Percentiles rank a stretch among this genome's conserved stretches.
These are phyloP conservation scores for Daucus carota DNA, from an alignment of 129 eudicot species.

Conservation along the genomic window DNA sequence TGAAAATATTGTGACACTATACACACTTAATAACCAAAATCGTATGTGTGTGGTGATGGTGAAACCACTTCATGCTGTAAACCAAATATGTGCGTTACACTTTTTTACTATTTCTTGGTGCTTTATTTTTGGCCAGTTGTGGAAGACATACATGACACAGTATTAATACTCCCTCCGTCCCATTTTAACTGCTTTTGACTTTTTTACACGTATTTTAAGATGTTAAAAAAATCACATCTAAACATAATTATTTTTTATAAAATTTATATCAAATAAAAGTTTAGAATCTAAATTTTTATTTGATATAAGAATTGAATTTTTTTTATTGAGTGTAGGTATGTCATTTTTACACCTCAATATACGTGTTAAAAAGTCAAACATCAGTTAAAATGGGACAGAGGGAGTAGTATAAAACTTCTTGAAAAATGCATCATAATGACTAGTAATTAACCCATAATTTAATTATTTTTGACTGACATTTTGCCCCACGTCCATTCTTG, in stretches of 20 bases:
- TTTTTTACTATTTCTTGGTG: neutral
- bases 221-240: too few species aligned
- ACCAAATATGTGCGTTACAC: neutral
- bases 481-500: conserved; percentile 17
- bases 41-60: neutral
- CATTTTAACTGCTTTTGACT: too few species aligned
- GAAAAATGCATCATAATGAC: neutral
- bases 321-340: too few species aligned
- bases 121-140: neutral
- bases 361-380: too few species aligned
- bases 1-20: neutral
- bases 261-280: too few species aligned
- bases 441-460: neutral
- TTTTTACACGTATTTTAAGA: too few species aligned
- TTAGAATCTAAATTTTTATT: too few species aligned
- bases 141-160: neutral
- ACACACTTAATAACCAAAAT: neutral
- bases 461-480: conserved; percentile 19
- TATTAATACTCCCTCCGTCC: too few species aligned
- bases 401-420: neutral
- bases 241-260: too few species aligned
- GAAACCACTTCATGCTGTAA: neutral
- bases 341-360: too few species aligned
- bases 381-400: too few species aligned
- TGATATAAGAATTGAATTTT: too few species aligned